phyloP scores from a whole-genome alignment of 176 grass and related monocot genomes.

The Oryza brachyantha region DNA sequence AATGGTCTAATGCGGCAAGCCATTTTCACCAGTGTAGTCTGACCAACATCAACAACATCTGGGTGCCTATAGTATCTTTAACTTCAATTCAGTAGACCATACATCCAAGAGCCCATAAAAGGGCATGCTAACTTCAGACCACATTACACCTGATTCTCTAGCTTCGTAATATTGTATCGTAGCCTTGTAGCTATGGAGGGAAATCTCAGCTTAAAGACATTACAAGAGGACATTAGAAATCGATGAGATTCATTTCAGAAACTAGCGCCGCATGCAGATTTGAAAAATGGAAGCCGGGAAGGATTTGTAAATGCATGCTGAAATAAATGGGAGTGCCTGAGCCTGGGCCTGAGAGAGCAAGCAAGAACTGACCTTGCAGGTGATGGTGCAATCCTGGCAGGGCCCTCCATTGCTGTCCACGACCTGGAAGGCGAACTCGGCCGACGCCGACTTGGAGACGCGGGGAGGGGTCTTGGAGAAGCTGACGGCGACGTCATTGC shows the following conservation, averaged over 20 bases:
- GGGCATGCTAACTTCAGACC: neutral
- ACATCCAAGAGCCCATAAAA: neutral
- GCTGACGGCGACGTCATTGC: constrained; percentile 33
- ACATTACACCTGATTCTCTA: neutral
- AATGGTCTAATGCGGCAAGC: no score
- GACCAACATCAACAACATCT: neutral
- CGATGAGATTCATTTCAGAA: neutral
- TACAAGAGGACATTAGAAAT: no score
- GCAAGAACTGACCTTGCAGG: constrained; percentile 63
- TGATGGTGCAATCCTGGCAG: constrained; percentile 57
- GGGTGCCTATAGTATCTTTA: no score
- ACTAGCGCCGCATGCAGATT: neutral
- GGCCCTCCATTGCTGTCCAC: constrained; percentile 27
- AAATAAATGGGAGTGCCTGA: no score
- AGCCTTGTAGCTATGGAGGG: no score
- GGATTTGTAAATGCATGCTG: no score
- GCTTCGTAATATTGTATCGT: no score
- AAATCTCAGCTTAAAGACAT: no score
- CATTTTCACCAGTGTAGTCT: neutral
- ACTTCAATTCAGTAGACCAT: constrained; percentile 8
- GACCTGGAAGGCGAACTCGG: constrained; percentile 62
- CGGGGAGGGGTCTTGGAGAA: constrained; percentile 45
- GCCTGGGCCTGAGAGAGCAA: no score
- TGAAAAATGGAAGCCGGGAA: neutral
- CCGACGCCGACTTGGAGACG: constrained; percentile 47